Conservation (phyloP, 2,329 filamentous ascomycete genomes). For the Aspergillus amoenus region DNA sequence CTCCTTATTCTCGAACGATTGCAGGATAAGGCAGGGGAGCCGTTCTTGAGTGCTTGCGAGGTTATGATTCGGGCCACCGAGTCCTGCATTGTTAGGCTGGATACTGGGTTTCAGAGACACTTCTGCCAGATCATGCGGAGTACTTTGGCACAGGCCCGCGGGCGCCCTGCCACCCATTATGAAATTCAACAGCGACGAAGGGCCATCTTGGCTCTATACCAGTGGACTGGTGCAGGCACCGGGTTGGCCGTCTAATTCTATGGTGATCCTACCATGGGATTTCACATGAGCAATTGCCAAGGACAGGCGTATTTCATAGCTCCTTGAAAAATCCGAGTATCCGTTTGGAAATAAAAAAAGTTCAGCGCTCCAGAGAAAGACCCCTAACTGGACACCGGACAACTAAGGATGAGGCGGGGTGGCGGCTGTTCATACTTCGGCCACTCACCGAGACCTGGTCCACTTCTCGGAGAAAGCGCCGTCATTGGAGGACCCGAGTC, state of each 20-base stretch:
- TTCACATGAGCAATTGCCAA: not conserved
- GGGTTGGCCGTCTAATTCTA: conserved; percentile 61
- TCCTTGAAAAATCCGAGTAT: not conserved
- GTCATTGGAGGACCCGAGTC: not conserved
- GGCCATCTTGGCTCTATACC: conserved; percentile 79
- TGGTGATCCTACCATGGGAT: not conserved
- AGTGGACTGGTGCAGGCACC: conserved; percentile 88
- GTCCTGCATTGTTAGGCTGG: conserved; percentile 88
- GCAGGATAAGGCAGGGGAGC: conserved; percentile 81
- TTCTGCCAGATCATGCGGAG: conserved; percentile 95
- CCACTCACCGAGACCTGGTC: not conserved
- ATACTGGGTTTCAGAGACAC: conserved; percentile 92
- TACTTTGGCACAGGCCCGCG: conserved; percentile 83
- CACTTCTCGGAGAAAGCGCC: conserved; percentile 7
- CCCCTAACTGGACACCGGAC: not conserved
- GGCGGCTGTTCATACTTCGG: conserved; percentile 3
- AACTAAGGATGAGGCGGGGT: not conserved
- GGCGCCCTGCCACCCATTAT: conserved; percentile 77
- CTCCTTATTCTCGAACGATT: conserved; percentile 87
- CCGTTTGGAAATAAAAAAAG: not conserved
- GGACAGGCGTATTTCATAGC: not conserved
- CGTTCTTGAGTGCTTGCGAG: conserved; percentile 84
- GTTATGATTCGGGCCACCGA: conserved; percentile 90
- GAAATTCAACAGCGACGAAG: conserved; percentile 81
- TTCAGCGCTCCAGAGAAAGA: not conserved